Percentiles rank a stretch among this genome's conserved stretches.
Conservation (phyloP, 2,329 filamentous ascomycete genomes). For the Curvularia eragrostidis region DNA sequence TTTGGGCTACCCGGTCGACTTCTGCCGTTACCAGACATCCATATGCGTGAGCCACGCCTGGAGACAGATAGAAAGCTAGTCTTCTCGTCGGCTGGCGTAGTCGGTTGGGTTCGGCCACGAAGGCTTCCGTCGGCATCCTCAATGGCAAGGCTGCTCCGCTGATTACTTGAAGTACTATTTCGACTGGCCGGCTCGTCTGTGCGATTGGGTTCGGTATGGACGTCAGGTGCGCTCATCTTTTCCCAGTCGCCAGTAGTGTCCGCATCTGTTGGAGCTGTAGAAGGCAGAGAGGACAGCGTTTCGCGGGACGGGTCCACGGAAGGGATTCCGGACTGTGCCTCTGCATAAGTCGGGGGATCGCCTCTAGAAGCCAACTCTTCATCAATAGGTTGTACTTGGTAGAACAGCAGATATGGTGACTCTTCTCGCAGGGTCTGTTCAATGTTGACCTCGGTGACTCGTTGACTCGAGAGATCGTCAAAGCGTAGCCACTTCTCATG, state of each 20-base stretch:
- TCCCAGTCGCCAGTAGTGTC: conserved; percentile 37
- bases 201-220: conserved; percentile 21
- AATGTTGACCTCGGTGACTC: conserved; percentile 79
- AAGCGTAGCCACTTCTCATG: conserved; percentile 80
- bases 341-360: conserved; percentile 53
- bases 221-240: conserved; percentile 24
- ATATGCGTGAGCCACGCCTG: conserved; percentile 43
- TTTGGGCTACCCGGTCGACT: conserved; percentile 53
- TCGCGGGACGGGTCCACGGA: conserved; percentile 38
- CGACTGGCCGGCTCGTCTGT: conserved; percentile 41
- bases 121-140: conserved; percentile 47
- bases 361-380: conserved; percentile 61
- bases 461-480: conserved; percentile 79
- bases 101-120: conserved; percentile 45
- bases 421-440: conserved; percentile 80
- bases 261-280: conserved; percentile 24
- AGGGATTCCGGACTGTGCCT: conserved; percentile 32
- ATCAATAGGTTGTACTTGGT: conserved; percentile 88
- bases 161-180: conserved; percentile 47
- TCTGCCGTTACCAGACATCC: conserved; percentile 43
- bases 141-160: conserved; percentile 51
- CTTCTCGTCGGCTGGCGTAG: conserved; percentile 55
- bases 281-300: conserved; percentile 33
- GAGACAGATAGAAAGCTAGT: conserved; percentile 42
- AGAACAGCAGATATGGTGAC: conserved; percentile 93